These are phyloP conservation scores for Gossypium arboreum DNA, from an alignment of 345 rosid genomes.

Conservation along the genomic window DNA sequence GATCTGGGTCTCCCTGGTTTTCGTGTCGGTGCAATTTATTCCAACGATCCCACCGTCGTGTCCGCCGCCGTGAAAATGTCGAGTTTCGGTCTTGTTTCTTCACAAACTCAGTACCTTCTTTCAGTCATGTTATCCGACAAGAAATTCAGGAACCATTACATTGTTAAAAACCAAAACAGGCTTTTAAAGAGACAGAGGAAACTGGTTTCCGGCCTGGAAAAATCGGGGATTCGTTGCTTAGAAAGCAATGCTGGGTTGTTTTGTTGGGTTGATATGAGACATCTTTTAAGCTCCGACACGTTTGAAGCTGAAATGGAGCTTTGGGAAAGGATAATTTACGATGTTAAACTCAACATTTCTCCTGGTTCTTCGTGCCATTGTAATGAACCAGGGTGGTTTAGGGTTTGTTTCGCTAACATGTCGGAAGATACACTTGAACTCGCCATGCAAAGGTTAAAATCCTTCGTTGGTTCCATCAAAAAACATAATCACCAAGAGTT, in stretches of 20 bases:
- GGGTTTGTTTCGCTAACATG: constrained; percentile 76
- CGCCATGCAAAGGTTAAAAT: constrained; percentile 56
- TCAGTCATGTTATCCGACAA: constrained; percentile 67
- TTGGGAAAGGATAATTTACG: constrained; percentile 70
- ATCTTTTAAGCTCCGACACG: constrained; percentile 55
- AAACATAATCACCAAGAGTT: constrained; percentile 44
- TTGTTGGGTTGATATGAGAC: constrained; percentile 85
- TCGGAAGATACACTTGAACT: constrained; percentile 53
- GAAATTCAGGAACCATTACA: constrained; percentile 53
- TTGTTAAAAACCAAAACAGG: constrained; percentile 53
- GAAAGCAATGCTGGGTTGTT: constrained; percentile 73
- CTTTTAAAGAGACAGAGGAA: constrained; percentile 43
- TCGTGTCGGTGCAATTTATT: constrained; percentile 82
- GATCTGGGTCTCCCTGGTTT: constrained; percentile 84
- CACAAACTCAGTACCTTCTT: constrained; percentile 72
- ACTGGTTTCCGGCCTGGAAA: constrained; percentile 61
- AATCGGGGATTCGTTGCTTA: constrained; percentile 47
- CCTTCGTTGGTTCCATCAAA: constrained; percentile 42
- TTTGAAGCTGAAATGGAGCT: constrained; percentile 76
- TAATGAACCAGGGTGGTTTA: constrained; percentile 76
- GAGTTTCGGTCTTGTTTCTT: constrained; percentile 76
- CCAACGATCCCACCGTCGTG: constrained; percentile 59
- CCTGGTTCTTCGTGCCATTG: constrained; percentile 85
- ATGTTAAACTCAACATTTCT: constrained; percentile 52
- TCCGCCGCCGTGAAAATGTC: constrained; percentile 81